phyloP scores from a whole-genome alignment of 371 early-diverging fungal species.

The Saksenaea vasiformis region DNA sequence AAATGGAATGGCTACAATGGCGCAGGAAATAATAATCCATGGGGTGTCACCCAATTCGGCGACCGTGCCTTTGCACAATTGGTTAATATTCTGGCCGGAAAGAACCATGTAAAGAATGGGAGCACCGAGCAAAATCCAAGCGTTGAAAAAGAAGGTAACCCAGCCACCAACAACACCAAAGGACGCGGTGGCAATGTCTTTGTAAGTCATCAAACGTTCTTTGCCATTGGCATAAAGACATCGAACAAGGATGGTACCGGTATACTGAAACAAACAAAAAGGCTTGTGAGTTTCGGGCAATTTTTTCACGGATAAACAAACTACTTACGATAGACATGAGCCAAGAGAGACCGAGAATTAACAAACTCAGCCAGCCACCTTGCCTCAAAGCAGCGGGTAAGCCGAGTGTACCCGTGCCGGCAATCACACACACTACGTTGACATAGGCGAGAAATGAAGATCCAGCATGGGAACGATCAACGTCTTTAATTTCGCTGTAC shows the following conservation, averaged over 20 bases:
- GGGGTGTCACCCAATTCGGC: constrained; percentile 27
- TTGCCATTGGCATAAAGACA: constrained; percentile 39
- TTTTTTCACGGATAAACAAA: not conserved
- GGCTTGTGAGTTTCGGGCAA: not conserved
- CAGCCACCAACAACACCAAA: constrained; percentile 42
- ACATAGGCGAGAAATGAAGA: constrained; percentile 49
- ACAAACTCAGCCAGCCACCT: constrained; percentile 78
- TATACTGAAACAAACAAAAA: constrained; percentile 53
- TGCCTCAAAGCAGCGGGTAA: constrained; percentile 76
- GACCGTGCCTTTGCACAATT: constrained; percentile 56
- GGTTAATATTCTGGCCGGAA: constrained; percentile 50
- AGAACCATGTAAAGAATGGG: constrained; percentile 61
- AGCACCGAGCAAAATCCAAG: constrained; percentile 57
- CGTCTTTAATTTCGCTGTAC: constrained; percentile 15
- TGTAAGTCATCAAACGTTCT: constrained; percentile 38
- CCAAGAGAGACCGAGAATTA: constrained; percentile 76
- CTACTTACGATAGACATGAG: constrained; percentile 56
- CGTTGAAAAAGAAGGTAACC: constrained; percentile 55
- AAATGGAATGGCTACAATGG: constrained; percentile 53
- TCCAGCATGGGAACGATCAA: constrained; percentile 15
- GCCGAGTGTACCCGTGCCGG: constrained; percentile 83
- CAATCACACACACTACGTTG: constrained; percentile 76
- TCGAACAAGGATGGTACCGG: constrained; percentile 28
- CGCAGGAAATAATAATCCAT: constrained; percentile 73
- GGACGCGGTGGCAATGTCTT: constrained; percentile 36